phyloP scores from a whole-genome alignment of 2,329 filamentous ascomycete genomes.

The Aspergillus sp. region DNA sequence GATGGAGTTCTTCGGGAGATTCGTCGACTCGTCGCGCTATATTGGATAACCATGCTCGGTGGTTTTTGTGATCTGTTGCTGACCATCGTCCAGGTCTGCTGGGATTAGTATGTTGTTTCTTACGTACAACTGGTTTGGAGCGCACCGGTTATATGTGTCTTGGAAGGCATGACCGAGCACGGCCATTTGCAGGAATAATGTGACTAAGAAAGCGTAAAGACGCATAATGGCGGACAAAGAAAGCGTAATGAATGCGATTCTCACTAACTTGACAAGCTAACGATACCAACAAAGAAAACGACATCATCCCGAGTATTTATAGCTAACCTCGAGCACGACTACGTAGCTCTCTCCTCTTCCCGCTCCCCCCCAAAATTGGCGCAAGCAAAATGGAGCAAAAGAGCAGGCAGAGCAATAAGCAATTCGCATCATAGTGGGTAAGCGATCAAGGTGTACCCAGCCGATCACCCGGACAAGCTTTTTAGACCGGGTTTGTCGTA shows the following conservation, averaged over 20 bases:
- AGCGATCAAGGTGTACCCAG: neutral
- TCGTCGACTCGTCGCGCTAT: slow-evolving; percentile 51
- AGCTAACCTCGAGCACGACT: neutral
- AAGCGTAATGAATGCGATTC: neutral
- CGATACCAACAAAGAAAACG: neutral
- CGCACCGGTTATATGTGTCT: neutral
- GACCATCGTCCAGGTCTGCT: slow-evolving; percentile 54
- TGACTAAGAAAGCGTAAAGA: neutral
- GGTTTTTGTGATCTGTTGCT: slow-evolving; percentile 55
- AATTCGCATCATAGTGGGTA: neutral
- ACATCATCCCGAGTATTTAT: neutral
- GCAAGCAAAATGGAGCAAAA: too few relatives aligned
- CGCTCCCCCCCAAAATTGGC: neutral
- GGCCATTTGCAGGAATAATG: neutral
- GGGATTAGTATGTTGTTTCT: neutral
- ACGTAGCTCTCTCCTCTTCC: neutral
- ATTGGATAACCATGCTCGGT: slow-evolving; percentile 56
- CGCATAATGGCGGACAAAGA: neutral
- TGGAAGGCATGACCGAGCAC: neutral
- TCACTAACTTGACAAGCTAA: neutral
- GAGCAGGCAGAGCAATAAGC: too few relatives aligned
- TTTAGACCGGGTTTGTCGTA: neutral
- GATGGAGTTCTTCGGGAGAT: slow-evolving; percentile 46
- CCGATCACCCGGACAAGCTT: neutral
- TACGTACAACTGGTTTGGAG: neutral